Evolutionary conservation across 2,329 filamentous ascomycete species (phyloP).

Genomic region (Aspergillus neotritici): DNA sequence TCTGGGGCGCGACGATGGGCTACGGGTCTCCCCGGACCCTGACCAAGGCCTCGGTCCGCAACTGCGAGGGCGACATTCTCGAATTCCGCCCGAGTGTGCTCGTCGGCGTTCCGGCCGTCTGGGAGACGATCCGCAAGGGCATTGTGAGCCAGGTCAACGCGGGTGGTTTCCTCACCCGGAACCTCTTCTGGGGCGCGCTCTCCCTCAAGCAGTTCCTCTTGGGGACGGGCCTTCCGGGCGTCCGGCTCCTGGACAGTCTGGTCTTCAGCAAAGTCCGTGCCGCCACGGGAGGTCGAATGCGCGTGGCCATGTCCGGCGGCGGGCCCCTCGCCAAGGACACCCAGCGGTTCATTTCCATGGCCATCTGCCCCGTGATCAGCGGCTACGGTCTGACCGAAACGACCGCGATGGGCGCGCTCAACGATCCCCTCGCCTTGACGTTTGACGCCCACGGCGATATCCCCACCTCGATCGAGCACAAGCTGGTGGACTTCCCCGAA

Average conservation of each 20-base stretch:
- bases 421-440: neutral
- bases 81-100: no score
- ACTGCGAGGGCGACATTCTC: no score
- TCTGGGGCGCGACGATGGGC: neutral
- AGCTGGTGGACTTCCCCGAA: neutral
- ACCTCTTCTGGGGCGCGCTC: no score
- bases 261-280: neutral
- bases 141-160: no score
- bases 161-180: no score
- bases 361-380: neutral
- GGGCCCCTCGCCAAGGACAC: neutral
- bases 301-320: neutral
- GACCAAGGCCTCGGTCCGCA: no score
- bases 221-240: no score
- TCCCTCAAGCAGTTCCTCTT: no score
- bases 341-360: neutral
- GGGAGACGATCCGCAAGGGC: no score
- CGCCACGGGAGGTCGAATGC: neutral
- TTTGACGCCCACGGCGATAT: neutral
- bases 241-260: no score
- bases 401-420: neutral
- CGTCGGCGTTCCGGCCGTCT: no score
- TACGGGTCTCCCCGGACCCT: no score
- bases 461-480: neutral
- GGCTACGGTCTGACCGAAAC: neutral